These are phyloP conservation scores for Austroboletus festivus DNA, from an alignment of 768 basidiomycete species.

Conservation along the genomic window DNA sequence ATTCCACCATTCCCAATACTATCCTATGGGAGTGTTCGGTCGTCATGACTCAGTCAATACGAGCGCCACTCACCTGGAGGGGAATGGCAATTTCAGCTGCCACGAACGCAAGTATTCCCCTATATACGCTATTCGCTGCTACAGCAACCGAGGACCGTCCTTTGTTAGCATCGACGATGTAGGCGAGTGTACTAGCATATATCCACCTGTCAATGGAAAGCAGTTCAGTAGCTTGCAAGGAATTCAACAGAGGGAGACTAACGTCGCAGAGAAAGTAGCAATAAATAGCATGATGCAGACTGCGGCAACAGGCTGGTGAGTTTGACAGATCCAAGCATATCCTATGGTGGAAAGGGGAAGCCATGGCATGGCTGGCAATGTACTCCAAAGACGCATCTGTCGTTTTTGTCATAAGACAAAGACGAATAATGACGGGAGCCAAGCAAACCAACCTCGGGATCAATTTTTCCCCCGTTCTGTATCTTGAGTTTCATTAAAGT, in stretches of 20 bases:
- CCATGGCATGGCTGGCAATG: conserved; percentile 47
- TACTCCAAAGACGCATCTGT: conserved; percentile 72
- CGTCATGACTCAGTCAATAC: background rate
- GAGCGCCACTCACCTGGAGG: conserved; percentile 40
- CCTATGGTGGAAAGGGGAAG: conserved; percentile 58
- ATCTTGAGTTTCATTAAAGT: conserved; percentile 40
- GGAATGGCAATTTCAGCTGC: conserved; percentile 78
- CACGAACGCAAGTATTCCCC: conserved; percentile 66
- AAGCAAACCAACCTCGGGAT: conserved; percentile 59
- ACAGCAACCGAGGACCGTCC: conserved; percentile 78
- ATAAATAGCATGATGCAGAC: conserved; percentile 72
- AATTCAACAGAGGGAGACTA: background rate
- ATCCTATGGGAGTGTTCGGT: conserved; percentile 9
- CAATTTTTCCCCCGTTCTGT: conserved; percentile 40
- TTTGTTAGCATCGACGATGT: conserved; percentile 81
- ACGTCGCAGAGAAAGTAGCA: conserved; percentile 59
- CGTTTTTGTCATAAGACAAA: background rate
- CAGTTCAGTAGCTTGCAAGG: background rate
- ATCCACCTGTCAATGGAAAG: conserved; percentile 39
- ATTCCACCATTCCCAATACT: conserved; percentile 30
- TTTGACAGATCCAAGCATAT: conserved; percentile 73
- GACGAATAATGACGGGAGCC: background rate
- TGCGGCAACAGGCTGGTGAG: conserved; percentile 61
- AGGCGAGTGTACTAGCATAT: conserved; percentile 71
- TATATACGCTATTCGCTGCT: conserved; percentile 72